phyloP scores from a whole-genome alignment of 345 rosid genomes.

The Euphorbia tirucalli region DNA sequence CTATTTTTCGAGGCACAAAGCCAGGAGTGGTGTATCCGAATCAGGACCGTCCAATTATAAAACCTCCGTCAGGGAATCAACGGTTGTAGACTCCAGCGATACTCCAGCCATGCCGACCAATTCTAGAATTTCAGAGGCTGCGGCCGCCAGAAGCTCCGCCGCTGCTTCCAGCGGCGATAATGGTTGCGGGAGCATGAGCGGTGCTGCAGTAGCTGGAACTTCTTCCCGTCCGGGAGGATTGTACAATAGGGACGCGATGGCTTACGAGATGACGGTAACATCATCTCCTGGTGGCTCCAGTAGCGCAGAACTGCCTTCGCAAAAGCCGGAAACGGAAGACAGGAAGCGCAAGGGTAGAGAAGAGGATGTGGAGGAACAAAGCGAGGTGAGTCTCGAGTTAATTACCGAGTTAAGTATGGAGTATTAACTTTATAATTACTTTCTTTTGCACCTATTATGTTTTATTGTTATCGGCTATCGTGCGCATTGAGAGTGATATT shows the following conservation, averaged over 20 bases:
- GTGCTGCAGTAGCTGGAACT: conserved; percentile 26
- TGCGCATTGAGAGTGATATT: conserved; percentile 22
- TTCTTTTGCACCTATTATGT: conserved; percentile 9
- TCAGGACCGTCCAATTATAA: conserved; percentile 49
- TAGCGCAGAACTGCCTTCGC: conserved; percentile 47
- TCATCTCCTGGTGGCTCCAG: conserved; percentile 57
- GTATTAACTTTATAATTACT: neutral
- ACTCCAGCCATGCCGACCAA: conserved; percentile 34
- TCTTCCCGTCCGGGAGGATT: conserved; percentile 25
- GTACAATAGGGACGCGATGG: conserved; percentile 15
- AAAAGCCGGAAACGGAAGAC: conserved; percentile 40
- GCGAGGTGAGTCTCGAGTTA: conserved; percentile 55
- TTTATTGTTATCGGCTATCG: conserved; percentile 18
- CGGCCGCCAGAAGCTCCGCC: conserved; percentile 20
- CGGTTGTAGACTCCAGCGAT: conserved; percentile 59
- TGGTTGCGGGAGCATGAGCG: conserved; percentile 25
- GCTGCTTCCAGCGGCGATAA: conserved; percentile 31
- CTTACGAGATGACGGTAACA: conserved; percentile 45
- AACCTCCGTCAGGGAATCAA: conserved; percentile 45
- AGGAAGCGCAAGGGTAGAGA: conserved; percentile 73
- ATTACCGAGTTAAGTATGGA: conserved; percentile 14
- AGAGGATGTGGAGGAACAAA: conserved; percentile 49
- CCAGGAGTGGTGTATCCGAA: conserved; percentile 23
- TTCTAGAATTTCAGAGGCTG: conserved; percentile 41
- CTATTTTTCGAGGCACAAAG: conserved; percentile 50